Percentiles rank a stretch among this genome's conserved stretches.
phyloP scores from a whole-genome alignment of 345 rosid genomes.

The Cardamine chenopodiifolia region DNA sequence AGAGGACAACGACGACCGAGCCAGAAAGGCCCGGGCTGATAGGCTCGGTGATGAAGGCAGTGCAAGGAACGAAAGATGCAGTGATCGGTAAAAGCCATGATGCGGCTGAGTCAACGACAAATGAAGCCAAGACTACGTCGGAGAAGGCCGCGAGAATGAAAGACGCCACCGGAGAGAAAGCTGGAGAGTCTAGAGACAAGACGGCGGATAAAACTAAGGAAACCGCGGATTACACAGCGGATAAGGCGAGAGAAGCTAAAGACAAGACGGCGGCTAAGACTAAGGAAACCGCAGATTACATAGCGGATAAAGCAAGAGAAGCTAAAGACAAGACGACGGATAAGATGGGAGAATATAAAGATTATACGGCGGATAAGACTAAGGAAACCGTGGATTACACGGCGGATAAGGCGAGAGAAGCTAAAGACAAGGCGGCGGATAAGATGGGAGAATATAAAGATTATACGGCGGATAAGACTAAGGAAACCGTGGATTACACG shows the following conservation, averaged over 20 bases:
- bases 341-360: slow-evolving; percentile 22
- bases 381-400: too few species aligned
- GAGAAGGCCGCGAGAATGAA: slow-evolving; percentile 35
- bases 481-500: too few species aligned
- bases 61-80: slow-evolving; percentile 63
- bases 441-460: background rate
- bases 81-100: slow-evolving; percentile 54
- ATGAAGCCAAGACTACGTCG: slow-evolving; percentile 17
- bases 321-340: slow-evolving; percentile 27
- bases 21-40: slow-evolving; percentile 55
- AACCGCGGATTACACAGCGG: slow-evolving; percentile 23
- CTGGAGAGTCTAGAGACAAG: slow-evolving; percentile 26
- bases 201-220: slow-evolving; percentile 34
- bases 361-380: slow-evolving; percentile 38
- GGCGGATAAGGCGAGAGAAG: slow-evolving; percentile 38
- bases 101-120: slow-evolving; percentile 27
- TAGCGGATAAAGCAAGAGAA: slow-evolving; percentile 34
- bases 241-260: slow-evolving; percentile 33
- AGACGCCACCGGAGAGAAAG: slow-evolving; percentile 37
- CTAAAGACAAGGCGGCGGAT: slow-evolving; percentile 34
- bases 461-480: slow-evolving; percentile 9
- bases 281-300: background rate
- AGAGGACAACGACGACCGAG: slow-evolving; percentile 40
- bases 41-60: slow-evolving; percentile 60
- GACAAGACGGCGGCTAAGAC: slow-evolving; percentile 24